These are phyloP conservation scores for Cladosporium sp. DNA, from an alignment of 2,329 filamentous ascomycete genomes.

Conservation along the genomic window DNA sequence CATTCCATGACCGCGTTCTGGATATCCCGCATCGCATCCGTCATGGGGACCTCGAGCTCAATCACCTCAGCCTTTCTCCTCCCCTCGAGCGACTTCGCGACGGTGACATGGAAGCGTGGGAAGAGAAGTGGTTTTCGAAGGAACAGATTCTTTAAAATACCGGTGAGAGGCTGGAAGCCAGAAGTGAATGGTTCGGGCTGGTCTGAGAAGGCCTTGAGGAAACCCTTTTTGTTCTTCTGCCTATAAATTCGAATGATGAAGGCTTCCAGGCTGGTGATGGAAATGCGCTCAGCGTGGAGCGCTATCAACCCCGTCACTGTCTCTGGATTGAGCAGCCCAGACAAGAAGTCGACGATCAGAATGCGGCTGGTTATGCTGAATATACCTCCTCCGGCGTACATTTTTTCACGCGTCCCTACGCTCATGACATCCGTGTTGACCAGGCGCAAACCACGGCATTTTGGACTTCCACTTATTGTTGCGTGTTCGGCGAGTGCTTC, in stretches of 20 bases:
- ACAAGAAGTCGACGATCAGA: conserved; percentile 86
- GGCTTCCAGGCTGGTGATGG: conserved; percentile 84
- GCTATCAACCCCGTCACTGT: conserved; percentile 83
- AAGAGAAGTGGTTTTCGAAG: conserved; percentile 83
- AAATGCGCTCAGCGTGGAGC: conserved; percentile 79
- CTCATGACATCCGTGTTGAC: conserved; percentile 94
- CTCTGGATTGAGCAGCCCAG: conserved; percentile 72
- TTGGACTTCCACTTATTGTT: conserved; percentile 75
- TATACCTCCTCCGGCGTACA: conserved; percentile 84
- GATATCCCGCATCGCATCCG: conserved; percentile 84
- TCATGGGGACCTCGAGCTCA: conserved; percentile 94
- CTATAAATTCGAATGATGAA: conserved; percentile 93
- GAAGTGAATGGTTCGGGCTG: conserved; percentile 84
- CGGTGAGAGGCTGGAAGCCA: conserved; percentile 81
- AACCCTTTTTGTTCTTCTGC: conserved; percentile 89
- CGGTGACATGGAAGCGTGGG: conserved; percentile 87
- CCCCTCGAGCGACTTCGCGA: conserved; percentile 84
- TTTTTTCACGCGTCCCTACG: conserved; percentile 80
- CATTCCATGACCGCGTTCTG: conserved; percentile 94
- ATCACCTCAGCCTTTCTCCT: conserved; percentile 94
- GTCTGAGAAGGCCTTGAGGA: conserved; percentile 94
- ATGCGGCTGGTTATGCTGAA: conserved; percentile 96
- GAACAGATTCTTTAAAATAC: conserved; percentile 90
- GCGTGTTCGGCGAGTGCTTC: conserved; percentile 94
- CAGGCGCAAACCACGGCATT: conserved; percentile 77